Evolutionary conservation across 306 rosid genomes (phyloP).

Genomic region (Cucurbita ficifolia): DNA sequence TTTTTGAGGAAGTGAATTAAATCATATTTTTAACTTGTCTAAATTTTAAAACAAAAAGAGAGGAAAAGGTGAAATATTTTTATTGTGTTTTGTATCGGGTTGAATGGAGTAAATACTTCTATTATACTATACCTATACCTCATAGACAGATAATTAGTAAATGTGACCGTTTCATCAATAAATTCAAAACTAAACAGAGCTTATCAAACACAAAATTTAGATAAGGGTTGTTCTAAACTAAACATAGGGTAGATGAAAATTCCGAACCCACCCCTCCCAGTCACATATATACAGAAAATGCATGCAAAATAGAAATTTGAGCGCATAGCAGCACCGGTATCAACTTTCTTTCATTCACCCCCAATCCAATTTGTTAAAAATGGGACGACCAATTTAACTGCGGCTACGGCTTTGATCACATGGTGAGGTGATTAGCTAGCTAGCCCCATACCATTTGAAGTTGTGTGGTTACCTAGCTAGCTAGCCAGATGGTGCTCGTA

Average conservation of each 20-base stretch:
- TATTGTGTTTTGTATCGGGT: no score
- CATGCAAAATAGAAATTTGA: constrained; percentile 2
- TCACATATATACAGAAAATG: constrained; percentile 10
- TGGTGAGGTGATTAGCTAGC: constrained; percentile 3
- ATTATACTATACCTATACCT: no score
- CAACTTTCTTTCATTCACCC: neutral
- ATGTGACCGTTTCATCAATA: no score
- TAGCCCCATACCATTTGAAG: constrained; percentile 6
- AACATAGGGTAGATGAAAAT: no score
- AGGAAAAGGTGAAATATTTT: no score
- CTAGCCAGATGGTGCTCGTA: constrained; percentile 42
- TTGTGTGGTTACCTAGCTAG: neutral
- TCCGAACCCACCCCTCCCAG: constrained; percentile 6
- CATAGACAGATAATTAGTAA: no score
- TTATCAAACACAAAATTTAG: no score
- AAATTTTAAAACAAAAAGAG: no score
- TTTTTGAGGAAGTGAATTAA: no score
- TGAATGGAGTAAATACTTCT: no score
- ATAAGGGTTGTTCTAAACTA: no score
- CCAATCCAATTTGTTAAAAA: neutral
- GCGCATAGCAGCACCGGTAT: neutral
- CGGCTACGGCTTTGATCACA: neutral
- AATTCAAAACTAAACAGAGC: neutral
- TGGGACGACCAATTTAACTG: neutral
- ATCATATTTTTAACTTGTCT: no score